Evolutionary conservation across 2,329 filamentous ascomycete genomes (phyloP).

Genomic region (Taxawa tesnikishii): DNA sequence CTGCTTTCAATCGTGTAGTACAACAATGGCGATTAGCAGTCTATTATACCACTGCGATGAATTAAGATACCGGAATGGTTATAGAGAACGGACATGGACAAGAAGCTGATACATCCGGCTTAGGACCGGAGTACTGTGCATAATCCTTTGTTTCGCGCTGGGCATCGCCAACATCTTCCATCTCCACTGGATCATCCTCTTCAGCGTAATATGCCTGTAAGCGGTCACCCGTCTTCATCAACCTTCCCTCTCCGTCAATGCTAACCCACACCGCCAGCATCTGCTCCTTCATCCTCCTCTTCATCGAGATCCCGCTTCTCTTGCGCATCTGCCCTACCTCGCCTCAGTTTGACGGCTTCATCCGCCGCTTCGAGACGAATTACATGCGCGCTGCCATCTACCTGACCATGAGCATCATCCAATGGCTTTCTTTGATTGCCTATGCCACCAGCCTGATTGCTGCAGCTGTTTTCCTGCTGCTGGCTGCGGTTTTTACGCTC

Average conservation of each 20-base stretch:
- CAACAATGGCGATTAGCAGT: too few relatives aligned
- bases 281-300: slow-evolving; percentile 36
- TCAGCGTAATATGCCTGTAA: slow-evolving; percentile 42
- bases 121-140: slow-evolving; percentile 47
- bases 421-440: slow-evolving; percentile 68
- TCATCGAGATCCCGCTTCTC: slow-evolving; percentile 72
- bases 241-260: background rate
- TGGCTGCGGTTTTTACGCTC: slow-evolving; percentile 72
- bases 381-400: slow-evolving; percentile 93
- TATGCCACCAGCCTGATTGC: slow-evolving; percentile 65
- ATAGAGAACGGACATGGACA: background rate
- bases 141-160: slow-evolving; percentile 53
- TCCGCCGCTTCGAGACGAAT: slow-evolving; percentile 89
- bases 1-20: too few relatives aligned
- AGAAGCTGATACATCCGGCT: background rate
- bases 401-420: slow-evolving; percentile 62
- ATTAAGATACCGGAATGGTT: too few relatives aligned
- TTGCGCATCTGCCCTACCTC: slow-evolving; percentile 97
- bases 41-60: too few relatives aligned
- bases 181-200: slow-evolving; percentile 46
- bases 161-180: slow-evolving; percentile 59
- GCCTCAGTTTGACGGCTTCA: slow-evolving; percentile 71
- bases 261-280: slow-evolving; percentile 20
- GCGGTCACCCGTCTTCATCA: slow-evolving; percentile 10
- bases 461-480: slow-evolving; percentile 65